Evolutionary conservation across 73 alveolate genomes (phyloP), one percentile per base, ranked within the genome.

Genomic region (Diophrys appendiculata): DNA sequence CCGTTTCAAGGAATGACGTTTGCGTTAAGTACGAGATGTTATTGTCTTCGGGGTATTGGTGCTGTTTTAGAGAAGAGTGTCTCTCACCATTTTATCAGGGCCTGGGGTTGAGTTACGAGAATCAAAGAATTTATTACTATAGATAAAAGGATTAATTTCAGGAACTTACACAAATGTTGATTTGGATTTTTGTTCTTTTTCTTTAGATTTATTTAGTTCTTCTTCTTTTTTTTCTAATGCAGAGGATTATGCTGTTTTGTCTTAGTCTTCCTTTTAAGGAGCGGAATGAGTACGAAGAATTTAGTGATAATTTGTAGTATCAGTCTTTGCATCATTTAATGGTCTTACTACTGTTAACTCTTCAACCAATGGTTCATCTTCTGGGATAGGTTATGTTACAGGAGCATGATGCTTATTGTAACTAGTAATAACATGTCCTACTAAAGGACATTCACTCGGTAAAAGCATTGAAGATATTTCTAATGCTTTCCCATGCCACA

Each of bases 401-500:
- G 60, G 69, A 5, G 85, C 30, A 74, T 86, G 93, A 43, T 86
- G 93, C 67, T 86, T 86, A n/a, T 76, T 52, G 72, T 86, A 86
- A 24, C 85, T 67, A 28, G 93, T 65, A 11, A 86, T 71, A 22
- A 86, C 84, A 74, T 86, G 93, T 11, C 86, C 67, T 5, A 86
- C 93, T 24, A 86, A 52, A 27, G 93, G 93, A 30, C 90, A 77
- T 67, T 86, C 93, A 79, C 86, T 69, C 11, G 93, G 93, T 29
- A 86, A 54, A 55, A 86, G 79, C 11, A 72, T 60, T 33, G 81
- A 72, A 0, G 93, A 78, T 18, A 82, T 67, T 68, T 77, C 84
- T 1, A 86, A 78, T n/a, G 93, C 93, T 60, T 86, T 86, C 28
- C 85, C 93, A 56, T 86, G 93, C 87, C 87, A 77, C 33, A 22